Conservation (phyloP, 1,284 basidiomycete species). For the Athelia psychrophila region DNA sequence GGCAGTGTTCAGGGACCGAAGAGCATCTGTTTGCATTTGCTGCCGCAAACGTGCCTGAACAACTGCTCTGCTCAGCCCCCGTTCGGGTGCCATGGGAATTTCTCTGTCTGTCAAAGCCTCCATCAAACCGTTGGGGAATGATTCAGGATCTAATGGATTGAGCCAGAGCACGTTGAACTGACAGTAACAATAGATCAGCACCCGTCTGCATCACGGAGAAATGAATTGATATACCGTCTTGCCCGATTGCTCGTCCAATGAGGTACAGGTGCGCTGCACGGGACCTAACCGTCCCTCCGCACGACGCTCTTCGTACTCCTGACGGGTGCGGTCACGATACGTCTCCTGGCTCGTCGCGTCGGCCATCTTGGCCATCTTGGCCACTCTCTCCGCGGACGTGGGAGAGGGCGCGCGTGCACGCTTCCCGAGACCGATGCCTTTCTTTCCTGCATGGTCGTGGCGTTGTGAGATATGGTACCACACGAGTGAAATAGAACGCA, state of each 20-base stretch:
- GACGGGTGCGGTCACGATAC: constrained; percentile 64
- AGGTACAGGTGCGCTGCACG: constrained; percentile 68
- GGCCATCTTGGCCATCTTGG: constrained; percentile 72
- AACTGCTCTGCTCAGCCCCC: constrained; percentile 20
- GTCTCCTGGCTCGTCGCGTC: constrained; percentile 53
- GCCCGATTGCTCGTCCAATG: constrained; percentile 68
- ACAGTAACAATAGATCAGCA: constrained; percentile 6
- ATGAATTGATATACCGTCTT: constrained; percentile 42
- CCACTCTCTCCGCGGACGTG: constrained; percentile 53
- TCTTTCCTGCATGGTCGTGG: constrained; percentile 53
- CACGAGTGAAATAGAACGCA: constrained; percentile 26
- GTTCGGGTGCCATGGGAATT: constrained; percentile 18
- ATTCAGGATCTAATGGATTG: constrained; percentile 57
- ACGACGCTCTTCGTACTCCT: constrained; percentile 70
- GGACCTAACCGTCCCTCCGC: constrained; percentile 66
- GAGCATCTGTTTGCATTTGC: constrained; percentile 69
- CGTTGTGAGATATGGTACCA: neutral
- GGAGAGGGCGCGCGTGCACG: constrained; percentile 59
- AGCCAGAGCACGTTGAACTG: constrained; percentile 82
- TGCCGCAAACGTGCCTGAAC: constrained; percentile 52
- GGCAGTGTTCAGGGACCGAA: constrained; percentile 44
- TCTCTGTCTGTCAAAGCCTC: constrained; percentile 48
- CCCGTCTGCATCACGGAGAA: constrained; percentile 1
- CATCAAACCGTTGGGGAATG: constrained; percentile 63
- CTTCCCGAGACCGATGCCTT: constrained; percentile 72